Conservation (phyloP, 805 yeast genomes). For the Hanseniaspora mollemarum region DNA sequence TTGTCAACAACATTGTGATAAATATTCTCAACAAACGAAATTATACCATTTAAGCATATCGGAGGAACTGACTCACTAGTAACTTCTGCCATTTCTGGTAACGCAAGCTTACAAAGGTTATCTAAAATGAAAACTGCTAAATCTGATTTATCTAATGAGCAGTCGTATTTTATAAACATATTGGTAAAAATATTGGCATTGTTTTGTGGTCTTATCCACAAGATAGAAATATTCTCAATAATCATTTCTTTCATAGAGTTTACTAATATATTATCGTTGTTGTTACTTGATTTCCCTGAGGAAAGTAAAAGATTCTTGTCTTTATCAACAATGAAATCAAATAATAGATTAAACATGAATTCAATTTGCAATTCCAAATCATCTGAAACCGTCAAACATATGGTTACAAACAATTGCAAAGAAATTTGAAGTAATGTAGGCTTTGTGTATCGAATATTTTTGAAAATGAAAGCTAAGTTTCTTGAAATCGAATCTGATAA, state of each 20-base stretch:
- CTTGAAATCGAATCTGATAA: constrained; percentile 77
- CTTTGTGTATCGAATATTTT: constrained; percentile 49
- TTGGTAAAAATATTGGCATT: constrained; percentile 39
- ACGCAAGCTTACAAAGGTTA: constrained; percentile 61
- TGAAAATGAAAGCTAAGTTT: constrained; percentile 67
- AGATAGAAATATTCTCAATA: constrained; percentile 68
- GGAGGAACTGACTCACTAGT: constrained; percentile 89
- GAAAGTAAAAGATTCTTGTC: constrained; percentile 13
- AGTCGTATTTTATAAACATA: constrained; percentile 74
- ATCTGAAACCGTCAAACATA: constrained; percentile 54
- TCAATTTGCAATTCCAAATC: constrained; percentile 73
- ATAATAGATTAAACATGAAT: constrained; percentile 51
- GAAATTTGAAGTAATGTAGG: constrained; percentile 63
- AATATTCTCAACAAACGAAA: constrained; percentile 56
- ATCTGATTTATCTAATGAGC: constrained; percentile 79
- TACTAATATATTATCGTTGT: constrained; percentile 23
- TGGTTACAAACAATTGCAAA: constrained; percentile 60
- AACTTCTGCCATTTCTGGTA: constrained; percentile 70
- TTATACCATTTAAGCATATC: constrained; percentile 76
- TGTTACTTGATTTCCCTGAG: constrained; percentile 5
- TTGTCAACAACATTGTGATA: constrained; percentile 35
- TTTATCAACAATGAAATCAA: constrained; percentile 38
- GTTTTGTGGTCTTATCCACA: constrained; percentile 55
- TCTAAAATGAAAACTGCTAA: constrained; percentile 56
- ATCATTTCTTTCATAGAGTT: constrained; percentile 61